Conservation (phyloP, 2,329 filamentous ascomycete genomes). For the Dactylellina leptospora region DNA sequence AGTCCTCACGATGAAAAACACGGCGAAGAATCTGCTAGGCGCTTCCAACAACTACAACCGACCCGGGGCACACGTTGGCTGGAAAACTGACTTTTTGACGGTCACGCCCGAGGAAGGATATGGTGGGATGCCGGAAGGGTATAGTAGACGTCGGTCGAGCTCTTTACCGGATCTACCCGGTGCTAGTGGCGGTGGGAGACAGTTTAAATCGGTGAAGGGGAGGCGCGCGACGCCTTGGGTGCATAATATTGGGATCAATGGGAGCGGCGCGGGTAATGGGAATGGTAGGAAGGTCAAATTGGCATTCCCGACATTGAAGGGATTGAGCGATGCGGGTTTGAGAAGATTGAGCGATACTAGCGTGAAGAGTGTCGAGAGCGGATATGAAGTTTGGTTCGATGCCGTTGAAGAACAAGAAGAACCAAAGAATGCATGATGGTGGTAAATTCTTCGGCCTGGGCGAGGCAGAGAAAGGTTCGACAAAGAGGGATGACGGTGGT, state of each 20-base stretch:
- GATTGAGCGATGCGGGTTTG: slow-evolving; percentile 45
- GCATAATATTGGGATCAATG: slow-evolving; percentile 44
- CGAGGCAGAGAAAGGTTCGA: not conserved
- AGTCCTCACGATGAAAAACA: not conserved
- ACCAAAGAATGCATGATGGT: not conserved
- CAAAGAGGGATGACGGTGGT: not conserved
- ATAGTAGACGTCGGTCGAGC: slow-evolving; percentile 39
- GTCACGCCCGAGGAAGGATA: slow-evolving; percentile 11
- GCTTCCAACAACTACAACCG: not conserved
- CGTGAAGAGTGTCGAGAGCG: slow-evolving; percentile 33
- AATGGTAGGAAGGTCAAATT: slow-evolving; percentile 12
- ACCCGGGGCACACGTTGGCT: slow-evolving; percentile 19
- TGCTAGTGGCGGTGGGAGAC: slow-evolving; percentile 9
- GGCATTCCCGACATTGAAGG: slow-evolving; percentile 38
- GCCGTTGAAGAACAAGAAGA: slow-evolving; percentile 36
- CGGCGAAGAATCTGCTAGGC: slow-evolving; percentile 16
- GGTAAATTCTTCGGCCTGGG: not conserved
- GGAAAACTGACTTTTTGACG: slow-evolving; percentile 35
- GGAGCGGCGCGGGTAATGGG: slow-evolving; percentile 2
- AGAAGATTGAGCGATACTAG: slow-evolving; percentile 47
- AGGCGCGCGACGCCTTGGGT: slow-evolving; percentile 47
- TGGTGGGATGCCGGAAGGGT: slow-evolving; percentile 1
- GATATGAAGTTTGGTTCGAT: slow-evolving; percentile 46
- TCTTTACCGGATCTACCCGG: slow-evolving; percentile 44
- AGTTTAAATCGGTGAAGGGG: slow-evolving; percentile 36